A percentile compares a stretch with the other conserved stretches of the same genome.
Evolutionary conservation across 495 filamentous ascomycete species (phyloP).

Genomic region (Talaromyces liani): DNA sequence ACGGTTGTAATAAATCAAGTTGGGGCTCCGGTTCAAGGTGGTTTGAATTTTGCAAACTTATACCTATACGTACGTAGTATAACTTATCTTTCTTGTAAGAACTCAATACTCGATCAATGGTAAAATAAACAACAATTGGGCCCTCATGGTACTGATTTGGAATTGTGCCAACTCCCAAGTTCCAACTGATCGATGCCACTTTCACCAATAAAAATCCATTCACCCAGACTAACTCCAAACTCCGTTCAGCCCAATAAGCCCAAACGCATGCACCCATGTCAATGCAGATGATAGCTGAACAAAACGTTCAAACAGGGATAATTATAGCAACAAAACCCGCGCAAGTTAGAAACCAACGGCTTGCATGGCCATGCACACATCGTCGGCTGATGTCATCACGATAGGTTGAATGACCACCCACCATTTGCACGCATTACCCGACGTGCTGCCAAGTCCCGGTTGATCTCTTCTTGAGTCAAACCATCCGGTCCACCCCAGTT

Average conservation of each 20-base stretch:
- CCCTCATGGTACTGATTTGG: not conserved
- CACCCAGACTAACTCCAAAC: not conserved
- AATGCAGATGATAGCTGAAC: conserved; percentile 3
- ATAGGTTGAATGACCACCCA: conserved; percentile 58
- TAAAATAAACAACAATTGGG: not conserved
- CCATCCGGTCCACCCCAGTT: conserved; percentile 84
- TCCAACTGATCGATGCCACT: not conserved
- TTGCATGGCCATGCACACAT: not conserved
- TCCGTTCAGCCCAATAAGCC: not conserved
- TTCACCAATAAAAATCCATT: not conserved
- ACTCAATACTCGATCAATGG: not conserved
- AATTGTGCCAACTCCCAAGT: not conserved
- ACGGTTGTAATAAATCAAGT: not conserved
- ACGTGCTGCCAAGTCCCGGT: conserved; percentile 70
- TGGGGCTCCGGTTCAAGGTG: not conserved
- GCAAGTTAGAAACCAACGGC: not conserved
- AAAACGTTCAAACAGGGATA: not conserved
- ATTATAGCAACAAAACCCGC: not conserved
- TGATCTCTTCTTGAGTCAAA: conserved; percentile 82
- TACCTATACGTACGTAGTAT: not conserved
- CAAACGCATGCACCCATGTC: not conserved
- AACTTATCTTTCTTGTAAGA: not conserved
- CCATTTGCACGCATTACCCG: conserved; percentile 76
- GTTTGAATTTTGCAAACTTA: not conserved
- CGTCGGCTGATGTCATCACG: not conserved